Percentiles rank a stretch among this genome's conserved stretches.
phyloP scores from a whole-genome alignment of 352 stramenopile species.

The Salisapilia sapeloensis region DNA sequence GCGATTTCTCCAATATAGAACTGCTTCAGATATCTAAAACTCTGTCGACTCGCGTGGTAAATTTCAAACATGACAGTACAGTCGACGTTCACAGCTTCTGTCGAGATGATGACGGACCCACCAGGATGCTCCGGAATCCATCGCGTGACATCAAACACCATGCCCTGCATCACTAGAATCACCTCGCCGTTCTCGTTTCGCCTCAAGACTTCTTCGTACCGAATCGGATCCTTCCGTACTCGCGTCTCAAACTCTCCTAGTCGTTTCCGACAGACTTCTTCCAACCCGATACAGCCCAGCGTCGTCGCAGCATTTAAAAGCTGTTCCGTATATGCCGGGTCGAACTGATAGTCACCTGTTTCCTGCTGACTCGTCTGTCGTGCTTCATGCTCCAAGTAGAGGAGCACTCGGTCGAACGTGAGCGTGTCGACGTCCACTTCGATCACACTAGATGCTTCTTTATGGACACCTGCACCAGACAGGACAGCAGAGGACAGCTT shows the following conservation, averaged over 20 bases:
- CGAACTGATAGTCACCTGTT: slow-evolving; percentile 52
- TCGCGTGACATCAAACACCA: slow-evolving; percentile 79
- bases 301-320: slow-evolving; percentile 47
- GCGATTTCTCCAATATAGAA: slow-evolving; percentile 84
- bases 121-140: slow-evolving; percentile 81
- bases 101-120: slow-evolving; percentile 65
- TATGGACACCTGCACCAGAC: slow-evolving; percentile 52
- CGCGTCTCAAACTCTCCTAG: slow-evolving; percentile 70
- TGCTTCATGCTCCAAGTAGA: slow-evolving; percentile 76
- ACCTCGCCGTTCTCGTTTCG: slow-evolving; percentile 61
- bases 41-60: slow-evolving; percentile 83
- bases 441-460: slow-evolving; percentile 37
- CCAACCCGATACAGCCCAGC: slow-evolving; percentile 47
- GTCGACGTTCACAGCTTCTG: slow-evolving; percentile 78
- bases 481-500: slow-evolving; percentile 70
- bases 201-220: slow-evolving; percentile 58
- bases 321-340: slow-evolving; percentile 56
- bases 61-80: slow-evolving; percentile 86
- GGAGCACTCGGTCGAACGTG: slow-evolving; percentile 77
- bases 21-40: slow-evolving; percentile 82
- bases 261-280: slow-evolving; percentile 57
- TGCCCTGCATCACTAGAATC: slow-evolving; percentile 78
- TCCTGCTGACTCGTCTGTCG: too few relatives aligned
- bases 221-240: slow-evolving; percentile 63
- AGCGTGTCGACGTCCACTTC: slow-evolving; percentile 73